phyloP scores from a whole-genome alignment of 2,329 filamentous ascomycete species.

The Ascocoryne sarcoides region DNA sequence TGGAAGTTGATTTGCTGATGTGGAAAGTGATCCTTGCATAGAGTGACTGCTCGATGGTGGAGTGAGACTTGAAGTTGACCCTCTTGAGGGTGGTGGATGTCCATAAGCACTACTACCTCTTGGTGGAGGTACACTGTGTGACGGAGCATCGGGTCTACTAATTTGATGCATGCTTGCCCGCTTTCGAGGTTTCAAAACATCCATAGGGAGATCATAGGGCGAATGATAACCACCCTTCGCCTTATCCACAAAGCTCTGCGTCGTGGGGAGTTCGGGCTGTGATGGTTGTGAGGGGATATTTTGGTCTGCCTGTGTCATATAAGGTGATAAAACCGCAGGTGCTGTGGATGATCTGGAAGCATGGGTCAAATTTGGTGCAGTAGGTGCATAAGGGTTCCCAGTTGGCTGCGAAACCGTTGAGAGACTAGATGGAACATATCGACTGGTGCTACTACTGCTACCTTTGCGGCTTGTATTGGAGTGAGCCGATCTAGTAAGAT shows the following conservation, averaged over 20 bases:
- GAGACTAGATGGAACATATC: slow-evolving; percentile 23
- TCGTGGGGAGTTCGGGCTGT: slow-evolving; percentile 42
- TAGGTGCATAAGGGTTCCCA: slow-evolving; percentile 22
- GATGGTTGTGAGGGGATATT: slow-evolving; percentile 25
- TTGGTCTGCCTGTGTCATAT: slow-evolving; percentile 14
- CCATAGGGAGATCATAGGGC: slow-evolving; percentile 90
- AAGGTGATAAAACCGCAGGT: slow-evolving; percentile 11
- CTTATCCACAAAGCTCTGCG: slow-evolving; percentile 83
- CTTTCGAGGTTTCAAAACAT: slow-evolving; percentile 66
- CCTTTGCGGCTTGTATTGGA: slow-evolving; percentile 10
- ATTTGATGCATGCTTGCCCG: slow-evolving; percentile 45
- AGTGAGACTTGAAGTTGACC: slow-evolving; percentile 14
- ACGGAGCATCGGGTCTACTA: slow-evolving; percentile 15
- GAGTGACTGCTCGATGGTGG: slow-evolving; percentile 6
- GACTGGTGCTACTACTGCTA: slow-evolving; percentile 19
- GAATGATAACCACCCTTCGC: slow-evolving; percentile 87
- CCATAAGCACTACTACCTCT: slow-evolving; percentile 23
- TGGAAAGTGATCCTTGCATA: neutral
- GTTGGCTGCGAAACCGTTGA: slow-evolving; percentile 5
- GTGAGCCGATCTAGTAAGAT: slow-evolving; percentile 7
- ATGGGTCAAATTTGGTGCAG: slow-evolving; percentile 26
- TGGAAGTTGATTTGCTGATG: slow-evolving; percentile 1
- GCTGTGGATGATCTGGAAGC: slow-evolving; percentile 16
- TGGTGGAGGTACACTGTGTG: slow-evolving; percentile 17
- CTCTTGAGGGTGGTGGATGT: slow-evolving; percentile 15